Evolutionary conservation across 116 monocot species (phyloP), one percentile per base, ranked within the genome.

Genomic region (Posidonia oceanica): DNA sequence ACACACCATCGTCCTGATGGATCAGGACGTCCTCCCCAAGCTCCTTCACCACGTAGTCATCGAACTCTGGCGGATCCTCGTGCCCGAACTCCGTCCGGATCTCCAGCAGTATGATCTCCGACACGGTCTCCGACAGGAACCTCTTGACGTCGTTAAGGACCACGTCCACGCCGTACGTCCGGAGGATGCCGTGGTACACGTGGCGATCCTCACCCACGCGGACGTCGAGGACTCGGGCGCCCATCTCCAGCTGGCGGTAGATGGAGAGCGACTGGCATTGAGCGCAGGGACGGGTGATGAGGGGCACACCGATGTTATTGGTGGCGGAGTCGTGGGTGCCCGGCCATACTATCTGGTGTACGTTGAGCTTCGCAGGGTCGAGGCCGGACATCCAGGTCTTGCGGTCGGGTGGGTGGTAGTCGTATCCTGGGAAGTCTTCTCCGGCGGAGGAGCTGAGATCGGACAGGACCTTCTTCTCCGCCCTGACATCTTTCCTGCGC

Each of bases 261-360:
- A 90, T 74, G 62, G 90, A 87, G 72, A 53, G 53, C 20, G 77
- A 76, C 74, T 90, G 90, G 79, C 90, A 90, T 69, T 82, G 86
- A 2, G 87, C 87, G 76, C 87, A 87, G n/a, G 87, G 86, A 1
- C 84, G 78, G 39, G 82, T 71, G 73, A 86, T 52, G 76, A 84
- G 80, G 13, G 63, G 75, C 75, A 86, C 13, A 62, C 86, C 86
- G 80, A 86, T 90, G 71, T 78, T 80, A 79, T 86, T 54, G 67
- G 90, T 86, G 59, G 87, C 86, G n/a, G 90, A 90, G 78, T 90
- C 90, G 77, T 90, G 86, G 10, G 89, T 83, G n/a, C 89, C 89
- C 1, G 86, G 79, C 74, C 74, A 90, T 40, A 90, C 87, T 53
- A 90, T 73, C 56, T 81, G 66, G 66, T 78, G 39, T 29, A 90